Evolutionary conservation across 1,284 basidiomycete genomes (phyloP), one percentile per base, ranked within the genome.

Genomic region (Fistulina hepatica): DNA sequence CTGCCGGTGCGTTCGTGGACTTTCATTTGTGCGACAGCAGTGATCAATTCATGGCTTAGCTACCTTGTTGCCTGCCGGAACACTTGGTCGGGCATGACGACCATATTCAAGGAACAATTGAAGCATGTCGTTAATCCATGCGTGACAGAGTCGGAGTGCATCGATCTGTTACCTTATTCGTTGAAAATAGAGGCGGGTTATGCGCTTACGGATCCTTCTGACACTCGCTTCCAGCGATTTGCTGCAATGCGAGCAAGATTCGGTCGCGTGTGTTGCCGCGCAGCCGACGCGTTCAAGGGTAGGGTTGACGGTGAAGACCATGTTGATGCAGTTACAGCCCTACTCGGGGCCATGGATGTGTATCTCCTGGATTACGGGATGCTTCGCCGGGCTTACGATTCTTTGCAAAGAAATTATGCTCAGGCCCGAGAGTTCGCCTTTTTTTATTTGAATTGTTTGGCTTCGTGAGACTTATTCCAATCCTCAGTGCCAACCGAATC

Each of bases 311-410:
- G 72, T 21, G 92, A 95, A 58, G 91, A 93, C 55, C 92, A 94
- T 48, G 91, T 93, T 40, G 95, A 98, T 55, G 81, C 88, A 8
- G 78, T 95, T 44, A 68, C 83, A 21, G 65, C 66, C 21, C 69
- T 85, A 17, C 69, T 72, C 10, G 76, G 73, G 45, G 76, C 78
- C 1, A 78, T 88, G 32, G 84, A 89, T 45, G 73, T 76, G 2
- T 84, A 74, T 50, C 62, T 89, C 46, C 64, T 88, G 35, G 76
- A 78, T 42, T 88, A 88, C 55, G 84, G 73, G 7, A 64, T 82
- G 54, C 73, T 63, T 32, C 63, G 73, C 47, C 58, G 59, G 36
- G 69, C 71, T 35, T 81, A 75, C 47, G 69, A 73, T 40, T 61
- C 67, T 5, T 52, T 81, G 49, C 76, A 78, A 55, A 85, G 82